Evolutionary conservation across 2,329 filamentous ascomycete species (phyloP).

Genomic region (Lachnellula subtilissima): DNA sequence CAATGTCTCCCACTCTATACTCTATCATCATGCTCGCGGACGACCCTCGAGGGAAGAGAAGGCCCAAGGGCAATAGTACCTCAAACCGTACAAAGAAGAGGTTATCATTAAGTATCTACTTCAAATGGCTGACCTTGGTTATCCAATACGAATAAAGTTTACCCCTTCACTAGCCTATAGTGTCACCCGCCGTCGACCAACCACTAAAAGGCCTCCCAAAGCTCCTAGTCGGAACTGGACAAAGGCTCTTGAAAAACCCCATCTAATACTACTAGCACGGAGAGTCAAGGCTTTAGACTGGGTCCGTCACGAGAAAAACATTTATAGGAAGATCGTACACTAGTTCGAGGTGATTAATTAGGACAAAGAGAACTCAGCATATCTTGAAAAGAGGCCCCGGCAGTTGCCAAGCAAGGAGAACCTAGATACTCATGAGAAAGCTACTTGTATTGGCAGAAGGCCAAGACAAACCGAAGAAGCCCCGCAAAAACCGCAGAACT

Average conservation of each 20-base stretch:
- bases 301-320: slow-evolving; percentile 22
- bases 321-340: slow-evolving; percentile 30
- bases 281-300: slow-evolving; percentile 14
- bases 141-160: slow-evolving; percentile 7
- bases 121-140: slow-evolving; percentile 17
- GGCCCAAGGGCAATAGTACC: slow-evolving; percentile 1
- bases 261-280: slow-evolving; percentile 15
- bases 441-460: neutral
- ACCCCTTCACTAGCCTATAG: slow-evolving; percentile 8
- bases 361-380: slow-evolving; percentile 26
- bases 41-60: slow-evolving; percentile 5
- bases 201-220: slow-evolving; percentile 2
- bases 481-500: slow-evolving; percentile 56
- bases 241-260: slow-evolving; percentile 16
- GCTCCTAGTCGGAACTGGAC: slow-evolving; percentile 14
- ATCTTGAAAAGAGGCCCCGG: slow-evolving; percentile 43
- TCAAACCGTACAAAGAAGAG: neutral
- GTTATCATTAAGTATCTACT: slow-evolving; percentile 7
- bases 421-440: slow-evolving; percentile 26
- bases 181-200: slow-evolving; percentile 6
- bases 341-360: slow-evolving; percentile 31
- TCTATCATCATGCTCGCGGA: slow-evolving; percentile 19
- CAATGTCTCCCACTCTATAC: slow-evolving; percentile 25
- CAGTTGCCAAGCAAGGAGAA: slow-evolving; percentile 56
- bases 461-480: slow-evolving; percentile 46